Conservation (phyloP, 2,329 filamentous ascomycete genomes). For the Colletotrichum neosansevieriae region DNA sequence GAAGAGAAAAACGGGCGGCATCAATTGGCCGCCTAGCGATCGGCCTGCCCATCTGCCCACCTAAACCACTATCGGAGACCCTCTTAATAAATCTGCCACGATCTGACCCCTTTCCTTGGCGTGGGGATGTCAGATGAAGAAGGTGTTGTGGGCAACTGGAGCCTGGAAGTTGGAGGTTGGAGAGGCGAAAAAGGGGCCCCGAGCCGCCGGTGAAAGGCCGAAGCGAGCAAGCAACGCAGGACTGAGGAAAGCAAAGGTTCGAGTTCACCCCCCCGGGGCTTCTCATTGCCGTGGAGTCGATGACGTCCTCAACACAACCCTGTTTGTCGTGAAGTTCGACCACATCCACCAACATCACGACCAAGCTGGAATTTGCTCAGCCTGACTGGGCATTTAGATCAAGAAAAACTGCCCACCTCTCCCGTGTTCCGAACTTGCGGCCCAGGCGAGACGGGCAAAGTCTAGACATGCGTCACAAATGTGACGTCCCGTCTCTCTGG, state of each 20-base stretch:
- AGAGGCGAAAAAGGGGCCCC: slow-evolving; percentile 15
- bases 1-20: neutral
- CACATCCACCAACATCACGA: slow-evolving; percentile 9
- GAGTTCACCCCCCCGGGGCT: slow-evolving; percentile 20
- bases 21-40: too few relatives aligned
- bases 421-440: slow-evolving; percentile 12
- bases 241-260: too few relatives aligned
- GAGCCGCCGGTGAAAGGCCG: slow-evolving; percentile 36
- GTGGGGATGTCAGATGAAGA: slow-evolving; percentile 38
- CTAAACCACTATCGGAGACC: neutral
- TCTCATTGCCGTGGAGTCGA: slow-evolving; percentile 37
- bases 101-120: slow-evolving; percentile 28
- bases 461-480: slow-evolving; percentile 29
- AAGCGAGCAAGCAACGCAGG: slow-evolving; percentile 19
- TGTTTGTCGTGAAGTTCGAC: slow-evolving; percentile 3
- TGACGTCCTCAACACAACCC: slow-evolving; percentile 30
- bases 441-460: slow-evolving; percentile 1
- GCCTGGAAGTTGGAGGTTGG: too few relatives aligned
- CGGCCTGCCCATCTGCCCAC: slow-evolving; percentile 25
- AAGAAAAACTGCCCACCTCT: slow-evolving; percentile 9
- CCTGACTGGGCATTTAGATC: neutral
- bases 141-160: slow-evolving; percentile 23
- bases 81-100: slow-evolving; percentile 18
- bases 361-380: slow-evolving; percentile 22
- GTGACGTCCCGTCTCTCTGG: slow-evolving; percentile 16